Percentiles rank a stretch among this genome's conserved stretches.
Conservation (phyloP, 73 alveolate species). For the Durusdinium trenchii region DNA sequence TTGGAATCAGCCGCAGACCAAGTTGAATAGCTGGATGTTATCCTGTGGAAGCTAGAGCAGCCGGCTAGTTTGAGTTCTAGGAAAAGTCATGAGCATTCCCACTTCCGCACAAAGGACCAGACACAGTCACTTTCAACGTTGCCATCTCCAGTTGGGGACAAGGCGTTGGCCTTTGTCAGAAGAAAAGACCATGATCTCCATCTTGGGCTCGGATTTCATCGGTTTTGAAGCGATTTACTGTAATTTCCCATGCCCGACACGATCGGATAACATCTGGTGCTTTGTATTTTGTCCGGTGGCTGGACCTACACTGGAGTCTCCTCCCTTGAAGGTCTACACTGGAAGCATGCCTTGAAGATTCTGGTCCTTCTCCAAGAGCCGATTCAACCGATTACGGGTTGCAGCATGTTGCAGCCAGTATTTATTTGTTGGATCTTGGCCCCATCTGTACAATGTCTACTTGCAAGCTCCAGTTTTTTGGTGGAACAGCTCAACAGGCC, state of each 20-base stretch:
- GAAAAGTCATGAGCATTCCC: neutral
- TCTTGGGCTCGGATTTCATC: no score
- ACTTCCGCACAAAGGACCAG: slow-evolving; percentile 28
- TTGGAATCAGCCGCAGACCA: neutral
- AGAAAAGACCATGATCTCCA: no score
- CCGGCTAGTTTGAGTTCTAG: neutral
- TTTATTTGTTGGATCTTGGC: no score
- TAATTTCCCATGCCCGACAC: no score
- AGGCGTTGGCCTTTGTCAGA: neutral
- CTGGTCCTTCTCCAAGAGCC: neutral
- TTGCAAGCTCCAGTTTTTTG: no score
- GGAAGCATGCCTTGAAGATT: neutral
- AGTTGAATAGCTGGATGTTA: neutral
- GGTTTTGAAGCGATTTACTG: no score
- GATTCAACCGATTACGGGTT: no score
- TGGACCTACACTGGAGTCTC: neutral
- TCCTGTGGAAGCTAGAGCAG: neutral
- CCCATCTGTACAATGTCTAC: no score
- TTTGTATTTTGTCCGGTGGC: neutral
- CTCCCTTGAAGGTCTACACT: neutral
- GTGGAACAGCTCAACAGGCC: no score
- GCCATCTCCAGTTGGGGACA: slow-evolving; percentile 63
- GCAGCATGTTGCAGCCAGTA: no score
- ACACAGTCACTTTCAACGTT: slow-evolving; percentile 48
- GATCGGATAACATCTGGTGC: no score